Evolutionary conservation across 2,329 filamentous ascomycete genomes (phyloP).

Genomic region (Fusarium haematococcum): DNA sequence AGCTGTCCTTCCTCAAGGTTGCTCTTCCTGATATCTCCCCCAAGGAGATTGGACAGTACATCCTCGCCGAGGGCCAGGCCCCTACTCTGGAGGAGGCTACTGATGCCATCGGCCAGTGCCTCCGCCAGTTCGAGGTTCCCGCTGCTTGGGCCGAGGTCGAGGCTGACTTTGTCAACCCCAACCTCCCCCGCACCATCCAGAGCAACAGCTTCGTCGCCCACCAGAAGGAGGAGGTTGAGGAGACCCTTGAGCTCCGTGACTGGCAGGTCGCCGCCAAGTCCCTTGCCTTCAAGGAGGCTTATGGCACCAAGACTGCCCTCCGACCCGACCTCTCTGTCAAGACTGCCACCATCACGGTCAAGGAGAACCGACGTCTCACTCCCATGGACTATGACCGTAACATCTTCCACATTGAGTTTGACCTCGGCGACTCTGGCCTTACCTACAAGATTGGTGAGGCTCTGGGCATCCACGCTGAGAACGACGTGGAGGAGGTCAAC

Average conservation of each 20-base stretch:
- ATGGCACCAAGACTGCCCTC: conserved; percentile 77
- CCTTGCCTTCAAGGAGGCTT: conserved; percentile 94
- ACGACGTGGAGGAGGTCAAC: conserved; percentile 81
- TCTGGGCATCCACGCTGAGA: conserved; percentile 95
- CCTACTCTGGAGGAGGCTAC: conserved; percentile 66
- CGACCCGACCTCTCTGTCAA: conserved; percentile 89
- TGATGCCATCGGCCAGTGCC: conserved; percentile 75
- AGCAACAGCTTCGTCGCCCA: conserved; percentile 86
- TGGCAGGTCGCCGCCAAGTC: conserved; percentile 91
- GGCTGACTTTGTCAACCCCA: conserved; percentile 63
- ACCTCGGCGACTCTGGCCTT: conserved; percentile 89
- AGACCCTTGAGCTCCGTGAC: conserved; percentile 72
- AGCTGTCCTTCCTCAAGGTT: conserved; percentile 86
- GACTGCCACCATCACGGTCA: conserved; percentile 88
- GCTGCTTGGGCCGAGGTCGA: conserved; percentile 80
- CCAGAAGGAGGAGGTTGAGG: conserved; percentile 79
- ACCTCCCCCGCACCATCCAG: conserved; percentile 73
- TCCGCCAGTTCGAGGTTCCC: conserved; percentile 81
- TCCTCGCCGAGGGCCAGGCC: conserved; percentile 65
- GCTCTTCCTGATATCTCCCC: conserved; percentile 74
- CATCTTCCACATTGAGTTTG: conserved; percentile 99
- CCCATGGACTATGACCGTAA: conserved; percentile 92
- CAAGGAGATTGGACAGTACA: conserved; percentile 74
- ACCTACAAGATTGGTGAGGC: conserved; percentile 98
- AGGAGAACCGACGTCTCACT: conserved; percentile 95